Evolutionary conservation across 345 rosid species (phyloP).

Genomic region (Hypericum perforatum): DNA sequence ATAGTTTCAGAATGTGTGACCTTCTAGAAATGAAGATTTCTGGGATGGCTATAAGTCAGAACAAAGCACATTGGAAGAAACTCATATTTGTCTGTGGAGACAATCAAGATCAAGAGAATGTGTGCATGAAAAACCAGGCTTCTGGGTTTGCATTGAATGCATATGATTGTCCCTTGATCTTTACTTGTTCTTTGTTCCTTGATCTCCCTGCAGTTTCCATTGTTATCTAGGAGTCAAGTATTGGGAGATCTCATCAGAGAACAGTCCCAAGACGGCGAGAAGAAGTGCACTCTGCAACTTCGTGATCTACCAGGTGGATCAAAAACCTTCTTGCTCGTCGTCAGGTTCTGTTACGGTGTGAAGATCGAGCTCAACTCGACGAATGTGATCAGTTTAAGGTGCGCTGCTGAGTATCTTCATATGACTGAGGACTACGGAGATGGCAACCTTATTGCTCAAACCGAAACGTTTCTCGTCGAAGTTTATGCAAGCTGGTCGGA

Average conservation of each 20-base stretch:
- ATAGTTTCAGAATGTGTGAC: too few relatives aligned
- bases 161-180: not conserved
- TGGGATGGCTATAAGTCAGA: too few relatives aligned
- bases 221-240: conserved; percentile 74
- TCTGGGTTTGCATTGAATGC: not conserved
- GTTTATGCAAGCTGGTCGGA: conserved; percentile 56
- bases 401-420: conserved; percentile 79
- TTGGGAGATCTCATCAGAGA: conserved; percentile 46
- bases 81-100: too few relatives aligned
- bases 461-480: conserved; percentile 59
- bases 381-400: conserved; percentile 58
- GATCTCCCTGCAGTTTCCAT: conserved; percentile 53
- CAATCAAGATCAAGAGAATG: not conserved
- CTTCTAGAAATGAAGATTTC: too few relatives aligned
- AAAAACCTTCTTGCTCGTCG: conserved; percentile 55
- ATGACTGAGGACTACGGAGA: conserved; percentile 71
- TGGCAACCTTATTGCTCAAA: conserved; percentile 55
- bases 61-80: too few relatives aligned
- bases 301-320: conserved; percentile 80
- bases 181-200: conserved; percentile 3
- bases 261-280: conserved; percentile 26
- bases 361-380: conserved; percentile 51
- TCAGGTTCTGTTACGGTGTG: conserved; percentile 79
- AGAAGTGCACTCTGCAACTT: conserved; percentile 40
- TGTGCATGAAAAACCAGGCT: not conserved